These are phyloP conservation scores for Tremellales sp. DNA, from an alignment of 1,284 basidiomycete species.

Conservation along the genomic window DNA sequence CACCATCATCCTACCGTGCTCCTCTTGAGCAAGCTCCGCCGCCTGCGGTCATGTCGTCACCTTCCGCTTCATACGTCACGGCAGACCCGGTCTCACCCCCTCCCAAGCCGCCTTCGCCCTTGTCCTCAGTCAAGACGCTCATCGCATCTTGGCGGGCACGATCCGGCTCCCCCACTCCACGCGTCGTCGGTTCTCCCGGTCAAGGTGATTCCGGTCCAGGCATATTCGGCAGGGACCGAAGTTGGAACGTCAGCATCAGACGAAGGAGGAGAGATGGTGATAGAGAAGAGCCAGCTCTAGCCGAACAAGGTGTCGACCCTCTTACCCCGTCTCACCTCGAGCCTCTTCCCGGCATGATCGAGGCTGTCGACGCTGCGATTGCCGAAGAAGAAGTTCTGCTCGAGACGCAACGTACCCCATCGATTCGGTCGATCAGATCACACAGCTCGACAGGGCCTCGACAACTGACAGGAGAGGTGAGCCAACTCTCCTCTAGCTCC, in stretches of 20 bases:
- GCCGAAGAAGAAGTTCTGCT: background rate
- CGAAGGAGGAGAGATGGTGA: conserved; percentile 56
- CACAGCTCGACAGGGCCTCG: background rate
- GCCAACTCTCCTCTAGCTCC: conserved; percentile 18
- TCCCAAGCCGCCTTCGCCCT: conserved; percentile 30
- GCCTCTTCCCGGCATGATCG: background rate
- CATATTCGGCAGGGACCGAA: conserved; percentile 26
- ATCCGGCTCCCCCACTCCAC: conserved; percentile 47
- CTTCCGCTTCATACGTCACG: conserved; percentile 2
- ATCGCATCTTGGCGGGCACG: conserved; percentile 62
- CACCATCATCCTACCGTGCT: background rate
- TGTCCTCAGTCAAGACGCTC: conserved; percentile 63
- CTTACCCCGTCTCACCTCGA: background rate
- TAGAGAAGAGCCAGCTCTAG: conserved; percentile 47
- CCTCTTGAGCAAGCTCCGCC: background rate
- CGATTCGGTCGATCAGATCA: background rate
- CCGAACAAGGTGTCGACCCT: conserved; percentile 14
- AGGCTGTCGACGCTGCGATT: background rate
- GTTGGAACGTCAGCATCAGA: conserved; percentile 62
- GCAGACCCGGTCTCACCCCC: conserved; percentile 11
- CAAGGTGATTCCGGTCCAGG: conserved; percentile 21
- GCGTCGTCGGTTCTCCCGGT: conserved; percentile 56
- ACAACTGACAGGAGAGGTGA: conserved; percentile 52
- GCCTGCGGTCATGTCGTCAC: conserved; percentile 1
- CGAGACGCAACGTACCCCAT: background rate